Percentiles rank a stretch among this genome's conserved stretches.
Conservation (phyloP, 768 basidiomycete species). For the Botryobasidium botryosum region DNA sequence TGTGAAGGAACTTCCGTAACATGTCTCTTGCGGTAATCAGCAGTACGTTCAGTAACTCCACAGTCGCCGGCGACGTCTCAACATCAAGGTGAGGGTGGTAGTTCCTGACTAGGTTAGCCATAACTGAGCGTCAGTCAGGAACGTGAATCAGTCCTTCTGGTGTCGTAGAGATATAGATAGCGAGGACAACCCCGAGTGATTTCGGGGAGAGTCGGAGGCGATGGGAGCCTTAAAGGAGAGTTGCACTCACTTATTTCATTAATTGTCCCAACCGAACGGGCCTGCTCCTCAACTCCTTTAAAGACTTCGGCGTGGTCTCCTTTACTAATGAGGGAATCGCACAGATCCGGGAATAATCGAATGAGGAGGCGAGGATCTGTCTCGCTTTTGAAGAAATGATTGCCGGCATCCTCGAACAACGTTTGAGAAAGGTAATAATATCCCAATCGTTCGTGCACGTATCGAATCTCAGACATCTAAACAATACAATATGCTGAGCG, state of each 20-base stretch:
- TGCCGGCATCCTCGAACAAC: slow-evolving; percentile 67
- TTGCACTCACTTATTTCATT: slow-evolving; percentile 71
- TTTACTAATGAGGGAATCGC: slow-evolving; percentile 35
- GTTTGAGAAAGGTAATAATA: slow-evolving; percentile 66
- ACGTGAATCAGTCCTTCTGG: slow-evolving; percentile 13
- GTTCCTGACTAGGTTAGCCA: slow-evolving; percentile 76
- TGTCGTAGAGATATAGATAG: slow-evolving; percentile 20
- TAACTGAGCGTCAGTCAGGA: slow-evolving; percentile 64
- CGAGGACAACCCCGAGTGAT: slow-evolving; percentile 17
- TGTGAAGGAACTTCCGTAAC: slow-evolving; percentile 51
- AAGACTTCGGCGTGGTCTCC: slow-evolving; percentile 48
- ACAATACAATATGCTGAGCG: not conserved
- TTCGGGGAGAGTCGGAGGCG: slow-evolving; percentile 17
- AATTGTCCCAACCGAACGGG: slow-evolving; percentile 50
- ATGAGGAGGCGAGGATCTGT: slow-evolving; percentile 73
- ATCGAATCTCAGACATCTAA: slow-evolving; percentile 35
- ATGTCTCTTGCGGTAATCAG: slow-evolving; percentile 52
- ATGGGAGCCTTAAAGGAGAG: slow-evolving; percentile 14
- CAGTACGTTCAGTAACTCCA: slow-evolving; percentile 48
- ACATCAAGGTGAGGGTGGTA: slow-evolving; percentile 67
- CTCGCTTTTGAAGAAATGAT: slow-evolving; percentile 58
- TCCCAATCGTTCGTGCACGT: slow-evolving; percentile 68
- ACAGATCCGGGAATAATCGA: slow-evolving; percentile 63
- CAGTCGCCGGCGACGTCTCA: slow-evolving; percentile 47
- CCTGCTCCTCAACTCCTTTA: slow-evolving; percentile 52